These are phyloP conservation scores for Pulveroboletus sp. DNA, from an alignment of 768 basidiomycete species.

Conservation along the genomic window DNA sequence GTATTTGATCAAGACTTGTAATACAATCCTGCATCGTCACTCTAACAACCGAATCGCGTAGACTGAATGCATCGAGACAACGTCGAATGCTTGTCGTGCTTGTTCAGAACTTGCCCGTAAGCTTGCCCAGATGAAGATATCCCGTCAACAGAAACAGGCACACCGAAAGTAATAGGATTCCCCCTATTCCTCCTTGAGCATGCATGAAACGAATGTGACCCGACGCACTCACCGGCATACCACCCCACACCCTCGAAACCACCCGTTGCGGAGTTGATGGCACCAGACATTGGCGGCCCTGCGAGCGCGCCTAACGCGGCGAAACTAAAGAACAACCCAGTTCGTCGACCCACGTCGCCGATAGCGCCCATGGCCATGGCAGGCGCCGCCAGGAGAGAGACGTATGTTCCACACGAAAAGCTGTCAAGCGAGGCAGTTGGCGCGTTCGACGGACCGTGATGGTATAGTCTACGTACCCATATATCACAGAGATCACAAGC, in stretches of 20 bases:
- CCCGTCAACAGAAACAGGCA: conserved; percentile 39
- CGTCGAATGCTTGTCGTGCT: background rate
- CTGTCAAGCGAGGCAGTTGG: conserved; percentile 29
- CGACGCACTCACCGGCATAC: conserved; percentile 38
- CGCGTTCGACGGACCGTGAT: rapidly evolving
- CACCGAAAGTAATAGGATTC: conserved; percentile 40
- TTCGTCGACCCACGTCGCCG: conserved; percentile 58
- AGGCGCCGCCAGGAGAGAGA: conserved; percentile 53
- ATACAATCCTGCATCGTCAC: too few species aligned
- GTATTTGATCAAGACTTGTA: too few species aligned
- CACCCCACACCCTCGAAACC: conserved; percentile 37
- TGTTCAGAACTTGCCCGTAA: conserved; percentile 41
- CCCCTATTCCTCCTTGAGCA: conserved; percentile 21
- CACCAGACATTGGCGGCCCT: conserved; percentile 74
- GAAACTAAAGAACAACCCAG: conserved; percentile 62
- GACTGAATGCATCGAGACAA: too few species aligned
- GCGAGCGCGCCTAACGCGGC: conserved; percentile 60
- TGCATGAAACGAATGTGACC: background rate
- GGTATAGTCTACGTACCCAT: conserved; percentile 46
- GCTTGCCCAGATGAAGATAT: conserved; percentile 36
- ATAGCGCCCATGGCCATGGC: conserved; percentile 58
- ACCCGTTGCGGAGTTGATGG: conserved; percentile 52
- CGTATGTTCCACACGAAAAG: conserved; percentile 58
- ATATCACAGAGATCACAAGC: conserved; percentile 54
- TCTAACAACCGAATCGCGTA: too few species aligned